These are phyloP conservation scores for Choiromyces venosus DNA, from an alignment of 495 filamentous ascomycete species.

Conservation along the genomic window DNA sequence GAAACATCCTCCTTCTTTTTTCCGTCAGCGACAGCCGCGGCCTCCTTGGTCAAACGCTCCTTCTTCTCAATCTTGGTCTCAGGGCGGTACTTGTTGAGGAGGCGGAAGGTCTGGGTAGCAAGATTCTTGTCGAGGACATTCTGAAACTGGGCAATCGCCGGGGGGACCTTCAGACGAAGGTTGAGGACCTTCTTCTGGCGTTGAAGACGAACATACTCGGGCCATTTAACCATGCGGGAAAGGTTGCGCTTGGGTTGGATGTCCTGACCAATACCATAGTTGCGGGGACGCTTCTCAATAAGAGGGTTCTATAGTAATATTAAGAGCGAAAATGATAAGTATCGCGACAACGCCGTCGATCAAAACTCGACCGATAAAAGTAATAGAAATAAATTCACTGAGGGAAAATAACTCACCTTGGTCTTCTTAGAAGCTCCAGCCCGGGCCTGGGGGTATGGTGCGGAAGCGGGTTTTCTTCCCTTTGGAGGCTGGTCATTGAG, in stretches of 20 bases:
- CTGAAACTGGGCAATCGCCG: constrained; percentile 96
- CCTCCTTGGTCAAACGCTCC: constrained; percentile 96
- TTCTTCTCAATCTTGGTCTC: constrained; percentile 99
- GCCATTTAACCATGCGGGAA: constrained; percentile 99
- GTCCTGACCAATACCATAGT: constrained; percentile 99
- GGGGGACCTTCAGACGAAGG: constrained; percentile 96
- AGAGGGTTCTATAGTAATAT: constrained; percentile 75
- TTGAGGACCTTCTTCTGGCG: constrained; percentile 99
- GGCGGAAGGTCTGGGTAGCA: constrained; percentile 92
- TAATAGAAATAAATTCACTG: background rate
- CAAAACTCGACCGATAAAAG: constrained; percentile 6
- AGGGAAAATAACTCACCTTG: constrained; percentile 50
- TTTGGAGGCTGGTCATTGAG: constrained; percentile 98
- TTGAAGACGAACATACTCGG: constrained; percentile 96
- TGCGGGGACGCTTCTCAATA: constrained; percentile 92
- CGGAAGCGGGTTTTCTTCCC: constrained; percentile 90
- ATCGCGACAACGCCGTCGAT: constrained; percentile 6
- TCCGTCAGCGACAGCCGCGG: constrained; percentile 90
- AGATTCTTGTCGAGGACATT: constrained; percentile 97
- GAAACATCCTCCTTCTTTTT: constrained; percentile 99
- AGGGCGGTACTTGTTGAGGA: constrained; percentile 98
- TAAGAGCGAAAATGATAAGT: background rate
- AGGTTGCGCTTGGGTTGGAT: constrained; percentile 97
- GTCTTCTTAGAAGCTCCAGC: constrained; percentile 88
- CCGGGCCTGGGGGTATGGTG: constrained; percentile 92